Base-by-base conservation (phyloP, 768 basidiomycete species). In the Coprinellus micaceus region DNA sequence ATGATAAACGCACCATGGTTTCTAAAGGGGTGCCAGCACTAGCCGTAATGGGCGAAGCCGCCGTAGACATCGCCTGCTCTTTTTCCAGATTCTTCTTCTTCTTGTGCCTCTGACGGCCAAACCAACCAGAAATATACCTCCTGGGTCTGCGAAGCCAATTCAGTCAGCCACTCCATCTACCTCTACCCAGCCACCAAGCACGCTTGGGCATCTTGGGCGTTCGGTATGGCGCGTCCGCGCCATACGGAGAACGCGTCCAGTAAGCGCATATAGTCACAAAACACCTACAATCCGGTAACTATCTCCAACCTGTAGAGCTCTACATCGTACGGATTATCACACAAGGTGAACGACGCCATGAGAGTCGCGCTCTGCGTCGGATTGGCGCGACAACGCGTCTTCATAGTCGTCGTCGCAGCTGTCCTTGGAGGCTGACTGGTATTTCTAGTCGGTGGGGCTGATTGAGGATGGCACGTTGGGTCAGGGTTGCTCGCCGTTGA, bases 61-160 rank as follows among this genome's bases (percentile, higher is more conserved):
- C n/a, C 17, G 36, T 3, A 17, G 4, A 3, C 7, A 33, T 36
- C 29, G 51, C 30, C 29, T 17, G 48, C 15, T 50, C 15, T 15
- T 25, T 19, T 28, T 53, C 41, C n/a, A 33, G 10, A 4, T n/a
- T 33, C 53, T 54, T 54, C 22, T 43, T 19, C n/a, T n/a, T n/a
- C n/a, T n/a, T n/a, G n/a, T n/a, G n/a, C 45, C 53, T 54, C 24
- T 47, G 53, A 1, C 53, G 43, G 7, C 3, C n/a, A 39, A 54
- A 54, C 53, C 53, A 54, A 1, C 44, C 17, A 13, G 53, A 13
- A 9, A 54, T 54, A 43, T 45, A 54, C 39, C 47, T 54, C 13
- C 15, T 36, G 11, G 53, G 17, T n/a, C 53, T 54, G 26, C 19
- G 12, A 51, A 33, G 22, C 5, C 5, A n/a, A 5, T 24, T 13